Percentiles rank a stretch among this genome's conserved stretches.
phyloP scores from a whole-genome alignment of 805 yeast genomes.

The Candida golubevii region DNA sequence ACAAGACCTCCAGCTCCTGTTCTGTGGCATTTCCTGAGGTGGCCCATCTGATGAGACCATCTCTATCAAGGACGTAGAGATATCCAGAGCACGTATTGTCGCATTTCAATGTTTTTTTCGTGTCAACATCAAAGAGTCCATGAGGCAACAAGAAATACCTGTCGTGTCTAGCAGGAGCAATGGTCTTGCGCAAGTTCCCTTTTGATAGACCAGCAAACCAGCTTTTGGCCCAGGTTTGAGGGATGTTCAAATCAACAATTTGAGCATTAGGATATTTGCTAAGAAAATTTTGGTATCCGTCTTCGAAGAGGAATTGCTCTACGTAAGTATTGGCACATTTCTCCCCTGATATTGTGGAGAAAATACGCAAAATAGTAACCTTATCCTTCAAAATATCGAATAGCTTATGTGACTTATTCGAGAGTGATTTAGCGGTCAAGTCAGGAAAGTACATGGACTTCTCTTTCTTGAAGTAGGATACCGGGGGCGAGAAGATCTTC shows the following conservation, averaged over 20 bases:
- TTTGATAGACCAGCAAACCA: constrained; percentile 47
- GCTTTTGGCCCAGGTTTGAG: constrained; percentile 70
- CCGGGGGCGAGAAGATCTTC: constrained; percentile 78
- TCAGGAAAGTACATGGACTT: constrained; percentile 82
- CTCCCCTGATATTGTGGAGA: constrained; percentile 67
- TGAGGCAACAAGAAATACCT: constrained; percentile 64
- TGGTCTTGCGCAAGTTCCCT: constrained; percentile 37
- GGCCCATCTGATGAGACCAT: constrained; percentile 84
- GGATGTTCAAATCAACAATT: constrained; percentile 70
- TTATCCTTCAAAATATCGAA: constrained; percentile 42
- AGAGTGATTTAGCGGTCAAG: constrained; percentile 53
- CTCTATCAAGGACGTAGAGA: constrained; percentile 68
- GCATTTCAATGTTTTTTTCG: constrained; percentile 57
- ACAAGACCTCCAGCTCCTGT: constrained; percentile 58
- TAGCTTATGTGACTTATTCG: constrained; percentile 34
- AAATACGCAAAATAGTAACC: constrained; percentile 61
- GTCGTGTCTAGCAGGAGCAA: constrained; percentile 49
- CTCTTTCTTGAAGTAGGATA: constrained; percentile 68
- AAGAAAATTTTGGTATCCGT: constrained; percentile 39
- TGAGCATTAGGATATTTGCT: constrained; percentile 52
- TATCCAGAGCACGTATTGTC: constrained; percentile 82
- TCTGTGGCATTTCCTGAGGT: constrained; percentile 75
- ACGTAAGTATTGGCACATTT: constrained; percentile 61
- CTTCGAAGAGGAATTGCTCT: constrained; percentile 36
- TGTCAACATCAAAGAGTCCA: constrained; percentile 50